These are phyloP conservation scores for Mycena rosella DNA, from an alignment of 768 basidiomycete genomes.

Conservation along the genomic window DNA sequence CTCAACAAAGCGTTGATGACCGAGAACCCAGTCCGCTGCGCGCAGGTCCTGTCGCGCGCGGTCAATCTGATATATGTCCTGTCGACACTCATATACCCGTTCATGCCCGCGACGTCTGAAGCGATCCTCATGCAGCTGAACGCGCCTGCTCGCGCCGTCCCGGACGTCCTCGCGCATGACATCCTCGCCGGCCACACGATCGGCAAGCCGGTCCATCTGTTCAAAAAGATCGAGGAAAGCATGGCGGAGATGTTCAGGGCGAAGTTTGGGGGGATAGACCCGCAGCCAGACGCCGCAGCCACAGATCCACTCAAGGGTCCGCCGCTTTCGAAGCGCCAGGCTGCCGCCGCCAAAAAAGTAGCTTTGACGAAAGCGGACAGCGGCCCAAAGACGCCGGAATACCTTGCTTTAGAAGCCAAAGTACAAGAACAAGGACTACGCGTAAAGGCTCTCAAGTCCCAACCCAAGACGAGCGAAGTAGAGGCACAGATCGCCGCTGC, in stretches of 20 bases:
- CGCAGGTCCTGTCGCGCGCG: constrained; percentile 89
- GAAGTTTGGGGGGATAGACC: constrained; percentile 80
- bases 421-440: constrained; percentile 80
- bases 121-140: constrained; percentile 90
- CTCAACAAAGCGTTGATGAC: constrained; percentile 91
- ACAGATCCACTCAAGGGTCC: constrained; percentile 58
- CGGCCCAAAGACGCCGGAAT: constrained; percentile 80
- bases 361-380: constrained; percentile 50
- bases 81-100: constrained; percentile 89
- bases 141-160: constrained; percentile 86
- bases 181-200: constrained; percentile 89
- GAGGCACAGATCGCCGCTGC: constrained; percentile 72
- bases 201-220: constrained; percentile 89
- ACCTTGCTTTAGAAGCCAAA: constrained; percentile 78
- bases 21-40: constrained; percentile 86
- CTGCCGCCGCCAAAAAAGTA: constrained; percentile 61
- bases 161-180: constrained; percentile 80
- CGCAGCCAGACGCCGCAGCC: constrained; percentile 49
- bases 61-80: constrained; percentile 94
- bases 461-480: constrained; percentile 69
- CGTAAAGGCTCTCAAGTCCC: constrained; percentile 79
- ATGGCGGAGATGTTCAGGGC: constrained; percentile 86
- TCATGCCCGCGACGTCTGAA: constrained; percentile 93
- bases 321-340: constrained; percentile 69
- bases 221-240: constrained; percentile 93